Percentiles rank a stretch among this genome's conserved stretches.
These are phyloP conservation scores for Penicillium canescens DNA, from an alignment of 495 filamentous ascomycete genomes.

Conservation along the genomic window DNA sequence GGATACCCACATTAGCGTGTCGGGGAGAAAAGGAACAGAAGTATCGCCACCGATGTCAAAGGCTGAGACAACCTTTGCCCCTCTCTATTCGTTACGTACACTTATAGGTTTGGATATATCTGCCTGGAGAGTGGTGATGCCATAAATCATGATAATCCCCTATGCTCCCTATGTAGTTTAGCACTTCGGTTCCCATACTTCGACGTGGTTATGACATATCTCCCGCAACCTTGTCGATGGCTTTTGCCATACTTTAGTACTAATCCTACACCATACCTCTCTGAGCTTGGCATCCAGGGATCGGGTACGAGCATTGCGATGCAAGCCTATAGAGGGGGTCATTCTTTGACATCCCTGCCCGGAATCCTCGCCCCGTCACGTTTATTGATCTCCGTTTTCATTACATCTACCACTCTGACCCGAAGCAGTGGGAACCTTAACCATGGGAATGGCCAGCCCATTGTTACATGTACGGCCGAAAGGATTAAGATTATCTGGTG, in stretches of 20 bases:
- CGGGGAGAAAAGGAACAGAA: slow-evolving; percentile 18
- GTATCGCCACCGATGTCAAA: slow-evolving; percentile 18
- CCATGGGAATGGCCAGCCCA: slow-evolving; percentile 20
- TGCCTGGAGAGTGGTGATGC: slow-evolving; percentile 16
- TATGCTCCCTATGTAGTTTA: not conserved
- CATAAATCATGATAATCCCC: slow-evolving; percentile 4
- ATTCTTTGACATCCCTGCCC: slow-evolving; percentile 14
- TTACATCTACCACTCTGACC: slow-evolving; percentile 24
- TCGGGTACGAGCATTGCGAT: slow-evolving; percentile 17
- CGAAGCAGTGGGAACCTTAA: slow-evolving; percentile 7
- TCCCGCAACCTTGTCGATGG: not conserved
- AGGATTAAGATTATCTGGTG: slow-evolving; percentile 2
- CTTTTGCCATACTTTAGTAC: not conserved
- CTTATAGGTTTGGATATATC: slow-evolving; percentile 4
- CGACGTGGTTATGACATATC: slow-evolving; percentile 24
- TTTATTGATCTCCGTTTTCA: slow-evolving; percentile 10
- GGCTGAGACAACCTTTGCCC: slow-evolving; percentile 5
- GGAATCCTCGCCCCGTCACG: not conserved
- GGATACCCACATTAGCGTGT: slow-evolving; percentile 24
- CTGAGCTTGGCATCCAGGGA: slow-evolving; percentile 17
- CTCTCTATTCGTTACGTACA: not conserved
- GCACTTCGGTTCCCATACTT: not conserved
- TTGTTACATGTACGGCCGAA: slow-evolving; percentile 19
- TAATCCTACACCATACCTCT: slow-evolving; percentile 4
- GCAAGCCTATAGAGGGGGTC: slow-evolving; percentile 12